Evolutionary conservation across 352 stramenopile species (phyloP).

Genomic region (Thalassiosira livingstoniorum): DNA sequence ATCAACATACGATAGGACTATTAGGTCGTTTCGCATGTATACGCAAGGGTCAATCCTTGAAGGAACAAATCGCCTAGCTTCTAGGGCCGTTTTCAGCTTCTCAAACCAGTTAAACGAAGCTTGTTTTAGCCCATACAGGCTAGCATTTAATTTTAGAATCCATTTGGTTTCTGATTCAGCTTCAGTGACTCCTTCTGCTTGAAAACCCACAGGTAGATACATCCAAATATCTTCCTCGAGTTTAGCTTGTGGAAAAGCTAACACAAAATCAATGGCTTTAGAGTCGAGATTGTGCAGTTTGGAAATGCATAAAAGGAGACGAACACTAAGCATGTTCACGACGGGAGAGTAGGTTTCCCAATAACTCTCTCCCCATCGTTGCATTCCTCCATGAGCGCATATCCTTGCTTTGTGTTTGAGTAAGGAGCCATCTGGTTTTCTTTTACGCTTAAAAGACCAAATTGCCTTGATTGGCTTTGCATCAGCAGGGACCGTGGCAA

Average conservation of each 20-base stretch:
- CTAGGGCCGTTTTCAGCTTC: background rate
- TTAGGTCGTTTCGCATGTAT: background rate
- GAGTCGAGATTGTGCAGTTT: background rate
- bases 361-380: background rate
- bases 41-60: background rate
- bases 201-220: background rate
- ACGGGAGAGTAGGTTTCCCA: background rate
- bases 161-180: background rate
- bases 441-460: background rate
- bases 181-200: background rate
- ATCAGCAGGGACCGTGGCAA: background rate
- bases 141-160: background rate
- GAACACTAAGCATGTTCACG: background rate
- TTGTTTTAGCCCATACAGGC: background rate
- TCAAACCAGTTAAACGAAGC: background rate
- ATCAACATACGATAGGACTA: conserved; percentile 1
- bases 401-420: background rate
- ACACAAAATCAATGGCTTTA: background rate
- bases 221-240: background rate
- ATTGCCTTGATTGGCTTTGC: background rate
- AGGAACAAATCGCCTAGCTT: background rate
- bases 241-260: background rate
- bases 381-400: background rate
- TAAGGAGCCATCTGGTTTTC: background rate
- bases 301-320: background rate